Conservation (phyloP, 352 stramenopile genomes). For the Phytophthora fragariaefolia region DNA sequence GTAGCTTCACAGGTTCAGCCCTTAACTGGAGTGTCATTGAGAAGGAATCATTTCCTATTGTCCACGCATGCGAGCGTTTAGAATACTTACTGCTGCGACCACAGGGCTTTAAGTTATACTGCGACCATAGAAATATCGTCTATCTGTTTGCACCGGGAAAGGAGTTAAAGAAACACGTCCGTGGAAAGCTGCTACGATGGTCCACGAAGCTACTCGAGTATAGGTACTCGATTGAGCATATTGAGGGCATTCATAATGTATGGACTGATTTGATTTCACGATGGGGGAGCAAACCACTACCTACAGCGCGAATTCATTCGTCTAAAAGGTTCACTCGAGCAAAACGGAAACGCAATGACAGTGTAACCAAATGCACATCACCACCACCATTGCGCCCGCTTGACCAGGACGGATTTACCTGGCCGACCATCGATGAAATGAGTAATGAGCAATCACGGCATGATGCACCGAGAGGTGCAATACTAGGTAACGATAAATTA, state of each 20-base stretch:
- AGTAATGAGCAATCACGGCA: slow-evolving; percentile 1
- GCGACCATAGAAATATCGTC: slow-evolving; percentile 18
- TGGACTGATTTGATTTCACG: slow-evolving; percentile 17
- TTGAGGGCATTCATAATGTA: slow-evolving; percentile 22
- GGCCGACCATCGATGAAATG: slow-evolving; percentile 7
- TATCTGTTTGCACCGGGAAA: slow-evolving; percentile 1
- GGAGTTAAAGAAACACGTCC: slow-evolving; percentile 4
- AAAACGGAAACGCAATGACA: not conserved
- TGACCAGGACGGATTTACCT: slow-evolving; percentile 2
- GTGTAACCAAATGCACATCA: not conserved
- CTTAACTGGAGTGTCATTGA: slow-evolving; percentile 32
- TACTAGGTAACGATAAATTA: not conserved
- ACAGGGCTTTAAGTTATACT: slow-evolving; percentile 10
- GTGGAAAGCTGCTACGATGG: slow-evolving; percentile 12
- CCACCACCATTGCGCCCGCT: not conserved
- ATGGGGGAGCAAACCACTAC: slow-evolving; percentile 12
- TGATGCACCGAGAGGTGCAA: not conserved
- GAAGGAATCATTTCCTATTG: slow-evolving; percentile 16
- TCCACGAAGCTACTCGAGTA: slow-evolving; percentile 19
- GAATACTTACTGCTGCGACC: slow-evolving; percentile 14
- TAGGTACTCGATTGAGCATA: slow-evolving; percentile 24
- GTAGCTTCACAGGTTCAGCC: slow-evolving; percentile 1
- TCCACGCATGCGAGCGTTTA: slow-evolving; percentile 3
- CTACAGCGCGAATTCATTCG: not conserved
- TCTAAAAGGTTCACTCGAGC: not conserved